Evolutionary conservation across 192 early-diverging fungal genomes (phyloP), one percentile per base, ranked within the genome.

Genomic region (Oehlia diaphana): DNA sequence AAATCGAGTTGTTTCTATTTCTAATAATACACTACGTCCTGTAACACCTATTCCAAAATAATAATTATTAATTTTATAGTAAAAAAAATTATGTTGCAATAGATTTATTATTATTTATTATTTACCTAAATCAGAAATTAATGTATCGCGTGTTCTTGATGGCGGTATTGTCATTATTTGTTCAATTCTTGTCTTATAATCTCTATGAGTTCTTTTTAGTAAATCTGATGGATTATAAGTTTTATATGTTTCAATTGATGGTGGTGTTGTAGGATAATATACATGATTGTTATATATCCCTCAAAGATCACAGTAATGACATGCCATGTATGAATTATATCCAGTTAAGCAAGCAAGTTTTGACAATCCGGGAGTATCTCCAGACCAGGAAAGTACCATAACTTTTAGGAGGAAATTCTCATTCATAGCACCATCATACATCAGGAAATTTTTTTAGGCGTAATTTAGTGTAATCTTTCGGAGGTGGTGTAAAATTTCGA

Each of bases 271-370:
- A 9, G 39, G 68, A 70, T 42, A 70, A 70, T 70, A 70, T 19
- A 70, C 21, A 21, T 70, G 39, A 33, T 26, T 33, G n/a, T 3
- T 19, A 70, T 70, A 70, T 16, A 70, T 21, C 16, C 39, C 68
- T 3, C 33, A 2, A 33, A 70, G 12, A 70, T 70, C 33, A 70
- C 68, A 70, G 7, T 39, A 70, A 0, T 37, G 21, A n/a, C 68
- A 70, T 70, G 28, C 68, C 33, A 35, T 70, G 42, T 70, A 70
- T 16, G 39, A 70, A 42, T 70, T 70, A 19, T 70, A 21, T 0
- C 39, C 37, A 2, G 33, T 70, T 7, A 70, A 5, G 7, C 16
- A 7, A 3, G 14, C 33, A 33, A 70, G 33, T 37, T 70, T 70
- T 21, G 68, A 14, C 19, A 70, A 33, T 42, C 39, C 39, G 14